A percentile compares a stretch with the other conserved stretches of the same genome.
Conservation (phyloP, 805 yeast genomes). For the Saturnispora besseyi region DNA sequence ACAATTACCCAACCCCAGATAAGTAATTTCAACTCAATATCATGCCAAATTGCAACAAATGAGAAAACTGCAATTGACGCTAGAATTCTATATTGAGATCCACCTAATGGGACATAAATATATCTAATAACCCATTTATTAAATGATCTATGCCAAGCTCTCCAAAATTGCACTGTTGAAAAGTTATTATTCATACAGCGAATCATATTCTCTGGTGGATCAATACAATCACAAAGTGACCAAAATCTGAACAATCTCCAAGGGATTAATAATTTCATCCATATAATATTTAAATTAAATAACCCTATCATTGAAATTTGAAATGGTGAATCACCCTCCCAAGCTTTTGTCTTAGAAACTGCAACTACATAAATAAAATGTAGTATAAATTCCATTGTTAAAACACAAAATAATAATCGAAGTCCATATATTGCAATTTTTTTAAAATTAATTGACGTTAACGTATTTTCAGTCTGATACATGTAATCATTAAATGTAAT, state of each 20-base stretch:
- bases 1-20: constrained; percentile 97
- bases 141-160: constrained; percentile 96
- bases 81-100: constrained; percentile 57
- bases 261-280: constrained; percentile 89
- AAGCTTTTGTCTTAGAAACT: constrained; percentile 78
- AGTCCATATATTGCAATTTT: constrained; percentile 53
- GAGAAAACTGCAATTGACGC: constrained; percentile 82
- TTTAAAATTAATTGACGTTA: constrained; percentile 49
- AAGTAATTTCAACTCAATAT: constrained; percentile 74
- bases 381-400: constrained; percentile 81
- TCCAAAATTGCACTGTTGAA: constrained; percentile 93
- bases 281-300: constrained; percentile 80
- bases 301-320: constrained; percentile 92
- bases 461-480: constrained; percentile 54
- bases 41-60: constrained; percentile 98
- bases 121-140: constrained; percentile 87
- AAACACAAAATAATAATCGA: constrained; percentile 61
- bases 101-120: constrained; percentile 88
- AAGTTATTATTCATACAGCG: constrained; percentile 92
- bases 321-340: constrained; percentile 84
- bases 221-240: constrained; percentile 87
- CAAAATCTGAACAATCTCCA: constrained; percentile 95
- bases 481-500: constrained; percentile 86
- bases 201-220: constrained; percentile 96
- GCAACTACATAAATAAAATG: constrained; percentile 93